Evolutionary conservation across 345 rosid genomes (phyloP).

Genomic region (Psidium guajava): DNA sequence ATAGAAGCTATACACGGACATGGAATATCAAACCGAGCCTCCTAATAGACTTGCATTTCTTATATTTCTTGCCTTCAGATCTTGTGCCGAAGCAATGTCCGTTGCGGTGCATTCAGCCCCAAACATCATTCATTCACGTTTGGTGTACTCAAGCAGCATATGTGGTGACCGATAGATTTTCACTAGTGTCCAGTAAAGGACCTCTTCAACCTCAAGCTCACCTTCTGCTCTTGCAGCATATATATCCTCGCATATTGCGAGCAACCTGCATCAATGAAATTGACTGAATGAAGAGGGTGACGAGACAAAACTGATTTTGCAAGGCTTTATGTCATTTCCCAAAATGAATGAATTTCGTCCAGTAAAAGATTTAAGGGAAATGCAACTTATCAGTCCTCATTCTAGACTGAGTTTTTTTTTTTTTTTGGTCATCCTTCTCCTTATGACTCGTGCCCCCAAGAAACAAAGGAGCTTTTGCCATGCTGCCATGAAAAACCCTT

Average conservation of each 20-base stretch:
- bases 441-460: not conserved
- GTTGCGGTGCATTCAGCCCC: not conserved
- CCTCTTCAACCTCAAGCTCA: constrained; percentile 40
- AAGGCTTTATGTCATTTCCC: not conserved
- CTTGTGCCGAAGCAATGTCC: not conserved
- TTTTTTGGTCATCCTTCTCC: not conserved
- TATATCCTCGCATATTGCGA: constrained; percentile 37
- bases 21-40: not conserved
- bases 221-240: constrained; percentile 44
- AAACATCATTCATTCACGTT: constrained; percentile 7
- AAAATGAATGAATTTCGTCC: too few relatives aligned
- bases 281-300: not conserved
- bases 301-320: not conserved
- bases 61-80: not conserved
- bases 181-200: constrained; percentile 34
- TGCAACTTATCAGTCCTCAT: not conserved
- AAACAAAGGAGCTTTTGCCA: not conserved
- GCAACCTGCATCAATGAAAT: constrained; percentile 15
- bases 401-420: not conserved
- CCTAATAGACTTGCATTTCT: not conserved
- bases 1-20: not conserved
- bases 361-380: too few relatives aligned
- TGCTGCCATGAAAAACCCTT: not conserved
- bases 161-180: constrained; percentile 38
- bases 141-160: constrained; percentile 38